Evolutionary conservation across 306 rosid species (phyloP).

Genomic region (Chamaecrista fasciculata): DNA sequence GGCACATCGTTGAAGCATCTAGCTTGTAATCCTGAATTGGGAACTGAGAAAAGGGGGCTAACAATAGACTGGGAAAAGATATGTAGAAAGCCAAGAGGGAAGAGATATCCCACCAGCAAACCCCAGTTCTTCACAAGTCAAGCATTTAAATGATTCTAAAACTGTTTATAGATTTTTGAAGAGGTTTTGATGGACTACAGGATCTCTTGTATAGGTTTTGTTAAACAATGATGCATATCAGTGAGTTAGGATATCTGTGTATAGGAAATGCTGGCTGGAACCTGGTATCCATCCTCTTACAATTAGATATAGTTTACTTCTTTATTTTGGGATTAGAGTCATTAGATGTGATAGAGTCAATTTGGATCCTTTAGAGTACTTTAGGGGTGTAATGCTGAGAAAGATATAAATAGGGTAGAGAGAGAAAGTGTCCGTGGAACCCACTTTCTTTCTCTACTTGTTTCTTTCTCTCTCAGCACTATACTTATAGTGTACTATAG

Average conservation of each 20-base stretch:
- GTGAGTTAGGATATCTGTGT: constrained; percentile 22
- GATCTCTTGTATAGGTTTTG: constrained; percentile 25
- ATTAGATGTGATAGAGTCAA: too few relatives aligned
- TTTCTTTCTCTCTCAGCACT: too few relatives aligned
- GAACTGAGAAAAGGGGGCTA: constrained; percentile 35
- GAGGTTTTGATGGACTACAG: constrained; percentile 23
- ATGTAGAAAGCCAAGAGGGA: constrained; percentile 48
- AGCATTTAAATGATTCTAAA: constrained; percentile 16
- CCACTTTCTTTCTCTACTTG: too few relatives aligned
- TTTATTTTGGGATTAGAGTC: too few relatives aligned
- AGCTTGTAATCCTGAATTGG: constrained; percentile 18
- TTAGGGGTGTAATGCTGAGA: too few relatives aligned
- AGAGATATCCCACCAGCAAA: constrained; percentile 40
- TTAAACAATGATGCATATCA: not conserved
- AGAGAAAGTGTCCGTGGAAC: too few relatives aligned
- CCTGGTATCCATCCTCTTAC: constrained; percentile 14
- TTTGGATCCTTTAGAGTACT: too few relatives aligned
- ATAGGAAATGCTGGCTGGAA: not conserved
- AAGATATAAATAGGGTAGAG: too few relatives aligned
- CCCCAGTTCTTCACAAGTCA: constrained; percentile 27
- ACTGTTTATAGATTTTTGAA: not conserved
- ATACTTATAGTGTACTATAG: too few relatives aligned
- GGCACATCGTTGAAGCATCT: constrained; percentile 28
- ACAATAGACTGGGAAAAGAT: constrained; percentile 49
- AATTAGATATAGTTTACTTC: too few relatives aligned